Evolutionary conservation across 495 filamentous ascomycete species (phyloP), one percentile per base, ranked within the genome.

Genomic region (Xylaria grammica): DNA sequence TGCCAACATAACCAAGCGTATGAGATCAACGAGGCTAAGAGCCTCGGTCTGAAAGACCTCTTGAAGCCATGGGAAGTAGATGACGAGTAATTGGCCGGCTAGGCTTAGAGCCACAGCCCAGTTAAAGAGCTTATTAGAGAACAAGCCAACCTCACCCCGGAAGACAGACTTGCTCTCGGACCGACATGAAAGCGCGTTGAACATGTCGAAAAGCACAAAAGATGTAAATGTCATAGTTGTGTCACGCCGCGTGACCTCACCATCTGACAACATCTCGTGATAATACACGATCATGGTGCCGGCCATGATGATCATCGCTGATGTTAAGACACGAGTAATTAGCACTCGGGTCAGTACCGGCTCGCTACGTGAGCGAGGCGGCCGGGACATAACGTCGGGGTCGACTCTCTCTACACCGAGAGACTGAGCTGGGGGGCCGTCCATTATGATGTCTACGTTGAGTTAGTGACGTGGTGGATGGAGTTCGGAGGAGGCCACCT

Each of bases 171-270:
- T 99, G 67, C 83, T 85, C 75, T 97, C 94, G 52, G 91, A 95
- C 54, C 95, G 91, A 77, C 95, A 98, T 9, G 92, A 90, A 15
- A 99, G 82, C 0, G 95, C 95, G 75, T 97, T 97, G 81, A 97
- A 96, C 95, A 99, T 98, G 80, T 99, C 95, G 75, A 97, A 99
- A 27, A 98, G 83, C 24, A 99, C 95, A 71, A 99, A 99, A 77
- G 92, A 96, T 22, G 95, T 99, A 75, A 99, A 99, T 1, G 95
- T 99, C 92, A 97, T 97, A 62, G 95, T 99, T 17, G 95, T 99
- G 79, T 99, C 95, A 70, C 96, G 92, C 30, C 90, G 91, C 11
- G 88, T 96, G 55, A 97, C 90, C 50, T 87, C 78, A 51, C 92
- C 88, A 67, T 94, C 91, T 26, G 85, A 80, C 44, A 85, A 73